Percentiles rank a stretch among this genome's conserved stretches.
These are phyloP conservation scores for Tulasnella sp. DNA, from an alignment of 768 basidiomycete genomes.

Conservation along the genomic window DNA sequence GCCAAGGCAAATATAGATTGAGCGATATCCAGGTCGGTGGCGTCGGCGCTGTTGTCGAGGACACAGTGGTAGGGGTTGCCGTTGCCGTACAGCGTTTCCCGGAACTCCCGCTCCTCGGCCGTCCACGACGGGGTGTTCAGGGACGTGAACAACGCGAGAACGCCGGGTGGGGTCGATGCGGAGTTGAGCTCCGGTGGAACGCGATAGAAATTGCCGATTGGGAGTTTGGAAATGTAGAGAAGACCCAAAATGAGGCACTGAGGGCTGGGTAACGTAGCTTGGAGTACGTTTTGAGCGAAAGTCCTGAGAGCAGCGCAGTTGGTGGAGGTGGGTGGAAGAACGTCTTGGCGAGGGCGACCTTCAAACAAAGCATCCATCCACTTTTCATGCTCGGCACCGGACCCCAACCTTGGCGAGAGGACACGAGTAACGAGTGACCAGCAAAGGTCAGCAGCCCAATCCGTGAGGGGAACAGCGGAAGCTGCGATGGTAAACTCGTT, in stretches of 20 bases:
- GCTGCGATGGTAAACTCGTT: conserved; percentile 26
- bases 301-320: conserved; percentile 10
- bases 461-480: conserved; percentile 21
- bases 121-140: conserved; percentile 3
- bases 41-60: background rate
- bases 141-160: background rate
- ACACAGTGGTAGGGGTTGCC: background rate
- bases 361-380: background rate
- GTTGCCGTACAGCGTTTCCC: conserved; percentile 24
- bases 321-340: background rate
- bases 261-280: conserved; percentile 19
- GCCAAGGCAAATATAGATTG: conserved; percentile 35
- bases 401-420: background rate
- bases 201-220: conserved; percentile 20
- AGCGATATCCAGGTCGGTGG: conserved; percentile 18
- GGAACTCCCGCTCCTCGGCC: conserved; percentile 9
- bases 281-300: conserved; percentile 1
- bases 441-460: conserved; percentile 26
- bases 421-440: conserved; percentile 12
- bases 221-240: conserved; percentile 22
- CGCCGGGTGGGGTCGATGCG: conserved; percentile 16
- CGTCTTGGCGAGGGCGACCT: background rate
- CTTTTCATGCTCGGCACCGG: background rate
- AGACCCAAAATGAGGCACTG: conserved; percentile 24
- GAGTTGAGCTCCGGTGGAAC: background rate